These are phyloP conservation scores for Xylaria palmicola DNA, from an alignment of 495 filamentous ascomycete species.

Conservation along the genomic window DNA sequence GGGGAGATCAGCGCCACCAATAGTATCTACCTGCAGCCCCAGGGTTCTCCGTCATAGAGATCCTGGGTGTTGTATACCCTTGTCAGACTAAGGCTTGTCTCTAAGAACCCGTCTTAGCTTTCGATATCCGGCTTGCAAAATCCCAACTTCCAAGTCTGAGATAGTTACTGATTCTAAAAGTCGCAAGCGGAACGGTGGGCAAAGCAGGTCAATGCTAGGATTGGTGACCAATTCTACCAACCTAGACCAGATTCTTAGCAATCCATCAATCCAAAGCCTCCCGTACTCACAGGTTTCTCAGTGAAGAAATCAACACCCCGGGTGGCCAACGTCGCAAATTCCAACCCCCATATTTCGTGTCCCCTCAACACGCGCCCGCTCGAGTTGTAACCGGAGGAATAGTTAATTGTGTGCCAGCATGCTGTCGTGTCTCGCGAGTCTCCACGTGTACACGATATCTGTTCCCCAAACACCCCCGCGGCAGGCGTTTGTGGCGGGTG, in stretches of 20 bases:
- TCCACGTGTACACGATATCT: slow-evolving; percentile 13
- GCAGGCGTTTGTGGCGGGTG: slow-evolving; percentile 1
- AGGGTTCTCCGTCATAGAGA: background rate
- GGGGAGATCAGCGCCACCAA: background rate
- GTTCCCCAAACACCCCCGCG: background rate
- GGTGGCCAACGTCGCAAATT: background rate
- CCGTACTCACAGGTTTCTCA: background rate
- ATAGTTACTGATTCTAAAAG: background rate
- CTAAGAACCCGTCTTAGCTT: slow-evolving; percentile 3
- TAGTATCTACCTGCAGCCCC: no score
- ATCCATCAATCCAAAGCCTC: background rate
- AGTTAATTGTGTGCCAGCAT: slow-evolving; percentile 1
- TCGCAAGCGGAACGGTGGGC: background rate
- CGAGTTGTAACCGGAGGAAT: background rate
- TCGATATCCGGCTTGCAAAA: background rate
- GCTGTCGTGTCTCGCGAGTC: slow-evolving; percentile 11
- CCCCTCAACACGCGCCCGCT: background rate
- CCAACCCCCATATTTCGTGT: background rate
- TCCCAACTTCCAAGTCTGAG: background rate
- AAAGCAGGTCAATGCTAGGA: background rate
- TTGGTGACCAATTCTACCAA: background rate
- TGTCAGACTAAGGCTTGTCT: slow-evolving; percentile 11
- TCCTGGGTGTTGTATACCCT: background rate
- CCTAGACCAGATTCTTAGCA: background rate
- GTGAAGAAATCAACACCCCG: background rate